Evolutionary conservation across 2,329 filamentous ascomycete species (phyloP), one percentile per base, ranked within the genome.

Genomic region (Neonectria neomacrospora): DNA sequence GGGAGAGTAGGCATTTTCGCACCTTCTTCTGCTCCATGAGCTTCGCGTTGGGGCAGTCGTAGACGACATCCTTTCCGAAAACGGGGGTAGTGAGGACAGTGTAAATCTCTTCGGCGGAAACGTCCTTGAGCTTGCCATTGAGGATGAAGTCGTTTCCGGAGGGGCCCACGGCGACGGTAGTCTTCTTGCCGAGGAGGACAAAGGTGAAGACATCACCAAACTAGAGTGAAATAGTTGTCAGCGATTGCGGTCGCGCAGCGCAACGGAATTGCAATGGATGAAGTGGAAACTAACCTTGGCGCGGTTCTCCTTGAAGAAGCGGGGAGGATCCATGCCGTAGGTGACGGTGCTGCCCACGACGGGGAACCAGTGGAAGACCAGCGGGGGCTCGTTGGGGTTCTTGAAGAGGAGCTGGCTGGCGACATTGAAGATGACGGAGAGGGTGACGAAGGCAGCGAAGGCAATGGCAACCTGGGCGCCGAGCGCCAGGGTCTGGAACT

Each of bases 1-100:
- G 30, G 6, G 9, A 28, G 5, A 20, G 23, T 23, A 42, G 34
- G 34, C 6, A 14, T 37, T 63, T 57, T 63, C 80, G 66, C 77
- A 94, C 92, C 88, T 95, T 96, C 84, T 97, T 97, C 84, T 97
- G 93, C 82, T 97, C 93, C 93, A 97, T 96, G 75, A 97, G 86
- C 81, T 96, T 96, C 62, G 92, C 85, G 77, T 96, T 96, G 44
- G 93, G 92, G 80, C 93, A 96, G 77, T 96, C 93, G 76, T 96
- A 97, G 57, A 96, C 92, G 26, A 97, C 93, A 80, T 94, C 90
- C 72, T 88, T 89, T 70, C 93, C 93, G 76, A 97, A 97, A 51
- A 89, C 87, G 23, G 87, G 87, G 22, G 86, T 89, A 7, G 87
- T 89, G 65, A 97, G 84, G 59, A 92, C 90, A 58, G 88, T 90